Evolutionary conservation across 257 asterid genomes (phyloP), one percentile per base, ranked within the genome.

Genomic region (Buddleja alternifolia): DNA sequence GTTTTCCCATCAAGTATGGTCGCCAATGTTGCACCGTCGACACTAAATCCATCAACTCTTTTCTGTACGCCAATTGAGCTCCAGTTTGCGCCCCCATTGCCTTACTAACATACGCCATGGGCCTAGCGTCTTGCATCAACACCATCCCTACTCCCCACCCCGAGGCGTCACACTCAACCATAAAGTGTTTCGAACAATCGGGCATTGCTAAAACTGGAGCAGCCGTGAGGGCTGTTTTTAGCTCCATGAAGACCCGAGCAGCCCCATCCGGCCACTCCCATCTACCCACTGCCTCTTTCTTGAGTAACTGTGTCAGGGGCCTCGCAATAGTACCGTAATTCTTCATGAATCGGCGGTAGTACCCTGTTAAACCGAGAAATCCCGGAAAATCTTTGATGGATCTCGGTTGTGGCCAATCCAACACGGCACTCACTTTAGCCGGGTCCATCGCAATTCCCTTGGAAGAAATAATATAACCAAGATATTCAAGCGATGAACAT

Each of bases 81-180:
- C 9, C 9, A 20, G 15, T 10, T 21, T 16, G 21, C 15, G n/a
- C 57, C 17, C 19, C 10, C 7, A 51, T 8, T 7, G 6, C 17
- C 15, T 51, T 51, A 20, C 57, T 51, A 20, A 51, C 10, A 21
- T 11, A 51, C 10, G 23, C 57, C 10, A 51, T 51, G 57, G 57
- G 57, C 21, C 21, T 15, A 14, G 8, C 9, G 1, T 21, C 57
- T 51, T 51, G 57, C 57, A 51, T 51, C 57, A 51, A 21, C 16
- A 51, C n/a, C n/a, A n/a, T n/a, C n/a, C n/a, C n/a, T n/a, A n/a
- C n/a, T n/a, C n/a, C n/a, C n/a, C n/a, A n/a, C 57, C 23, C 57
- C 57, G 57, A 51, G 10, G 57, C 57, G 57, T 51, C 57, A 8
- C 57, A 51, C 57, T 51, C 57, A 21, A 51, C 21, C 23, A 51